Evolutionary conservation across 2,329 filamentous ascomycete genomes (phyloP).

Genomic region (Aaosphaeria pasadenensis): DNA sequence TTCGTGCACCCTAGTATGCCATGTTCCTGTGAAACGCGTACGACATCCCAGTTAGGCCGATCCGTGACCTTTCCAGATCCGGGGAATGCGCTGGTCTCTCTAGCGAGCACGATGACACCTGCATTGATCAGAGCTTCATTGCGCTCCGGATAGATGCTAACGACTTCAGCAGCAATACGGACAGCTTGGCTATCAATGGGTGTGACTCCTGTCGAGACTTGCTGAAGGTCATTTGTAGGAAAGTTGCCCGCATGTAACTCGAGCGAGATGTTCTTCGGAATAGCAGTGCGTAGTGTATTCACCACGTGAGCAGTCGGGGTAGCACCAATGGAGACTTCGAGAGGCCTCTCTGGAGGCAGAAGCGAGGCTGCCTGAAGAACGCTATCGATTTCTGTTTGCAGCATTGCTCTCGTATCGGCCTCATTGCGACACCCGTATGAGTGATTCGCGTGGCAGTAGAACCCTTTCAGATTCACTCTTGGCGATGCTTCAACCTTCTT

Average conservation of each 20-base stretch:
- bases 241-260: neutral
- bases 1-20: neutral
- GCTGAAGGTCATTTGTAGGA: neutral
- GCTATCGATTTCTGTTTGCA: neutral
- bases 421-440: neutral
- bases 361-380: neutral
- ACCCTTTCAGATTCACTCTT: neutral
- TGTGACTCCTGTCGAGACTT: neutral
- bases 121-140: neutral
- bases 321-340: neutral
- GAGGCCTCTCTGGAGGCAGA: neutral
- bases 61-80: neutral
- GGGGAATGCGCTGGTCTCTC: neutral
- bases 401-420: neutral
- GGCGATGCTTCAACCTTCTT: neutral
- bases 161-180: neutral
- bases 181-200: neutral
- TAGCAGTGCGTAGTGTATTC: neutral
- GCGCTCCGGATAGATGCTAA: neutral
- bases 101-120: neutral
- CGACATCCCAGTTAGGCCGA: neutral
- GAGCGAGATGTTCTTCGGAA: neutral
- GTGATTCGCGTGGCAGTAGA: neutral
- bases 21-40: neutral
- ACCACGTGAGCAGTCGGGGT: neutral